Evolutionary conservation across 768 basidiomycete genomes (phyloP), one percentile per base, ranked within the genome.

Genomic region (Cubamyces sp.): DNA sequence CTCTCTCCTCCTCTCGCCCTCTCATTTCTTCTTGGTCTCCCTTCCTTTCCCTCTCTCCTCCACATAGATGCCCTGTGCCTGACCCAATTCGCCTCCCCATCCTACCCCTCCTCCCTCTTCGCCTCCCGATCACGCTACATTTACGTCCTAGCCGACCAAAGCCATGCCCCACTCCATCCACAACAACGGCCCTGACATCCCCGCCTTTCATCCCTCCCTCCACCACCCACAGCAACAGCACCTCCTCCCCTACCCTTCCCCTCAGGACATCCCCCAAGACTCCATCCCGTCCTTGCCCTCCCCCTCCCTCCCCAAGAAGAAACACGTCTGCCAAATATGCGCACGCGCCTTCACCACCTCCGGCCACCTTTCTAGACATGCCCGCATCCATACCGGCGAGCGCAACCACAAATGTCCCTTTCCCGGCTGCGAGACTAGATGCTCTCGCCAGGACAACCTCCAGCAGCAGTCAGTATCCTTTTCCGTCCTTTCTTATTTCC

Each of bases 371-470:
- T 90, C 93, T 0, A 84, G 94, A 49, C 94, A 96, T 71, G 82
- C 89, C n/a, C 81, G 92, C 57, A 89, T 94, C 14, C 94, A 96
- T 76, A 96, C 94, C 16, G 94, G 94, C 42, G 94, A 95, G 70
- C 83, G 92, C 64, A 94, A 95, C 75, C 92, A 95, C 78, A 91
- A 87, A 62, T 96, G 94, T 70, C 94, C 94, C 37, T 96, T 93
- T 77, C 94, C 94, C n/a, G 94, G 93, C 23, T 96, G 94, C 73
- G 91, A 94, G 68, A 95, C 93, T 1, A 82, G 91, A 18, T 96
- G 94, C 67, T 93, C 91, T 12, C 80, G 94, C 37, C 92, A 94
- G 74, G 94, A 96, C 68, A 96, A 96, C 66, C 81, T 96, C 18
- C 86, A 83, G 66, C 82, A 84, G 66, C 82, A 84, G 82, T 84